phyloP scores from a whole-genome alignment of 2,329 filamentous ascomycete genomes.

The Penicillium paneum region DNA sequence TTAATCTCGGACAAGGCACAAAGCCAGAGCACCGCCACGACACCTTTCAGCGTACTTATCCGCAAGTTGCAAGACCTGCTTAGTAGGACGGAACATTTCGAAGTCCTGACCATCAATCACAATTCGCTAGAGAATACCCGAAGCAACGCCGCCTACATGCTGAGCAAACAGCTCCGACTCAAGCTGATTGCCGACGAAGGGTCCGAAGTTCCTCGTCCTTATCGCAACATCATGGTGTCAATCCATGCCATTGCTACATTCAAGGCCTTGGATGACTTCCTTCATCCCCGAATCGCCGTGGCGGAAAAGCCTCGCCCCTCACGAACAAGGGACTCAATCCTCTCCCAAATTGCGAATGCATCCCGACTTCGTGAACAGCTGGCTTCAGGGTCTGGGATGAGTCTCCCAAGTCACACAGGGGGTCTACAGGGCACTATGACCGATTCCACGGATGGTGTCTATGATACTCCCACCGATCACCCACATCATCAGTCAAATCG shows the following conservation, averaged over 20 bases:
- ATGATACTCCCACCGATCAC: conserved; percentile 42
- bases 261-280: conserved; percentile 92
- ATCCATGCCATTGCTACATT: conserved; percentile 98
- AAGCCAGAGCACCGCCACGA: conserved; percentile 64
- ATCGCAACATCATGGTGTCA: conserved; percentile 94
- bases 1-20: conserved; percentile 60
- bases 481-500: conserved; percentile 60
- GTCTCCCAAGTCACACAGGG: conserved; percentile 14
- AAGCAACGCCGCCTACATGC: conserved; percentile 89
- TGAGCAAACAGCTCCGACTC: conserved; percentile 90
- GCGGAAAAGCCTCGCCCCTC: conserved; percentile 68
- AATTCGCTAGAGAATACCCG: conserved; percentile 86
- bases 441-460: conserved; percentile 42
- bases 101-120: conserved; percentile 92
- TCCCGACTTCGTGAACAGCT: conserved; percentile 57
- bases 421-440: conserved; percentile 30
- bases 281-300: conserved; percentile 81
- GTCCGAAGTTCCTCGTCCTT: conserved; percentile 81
- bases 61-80: conserved; percentile 94
- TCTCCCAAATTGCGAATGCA: conserved; percentile 70
- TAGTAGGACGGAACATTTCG: conserved; percentile 95
- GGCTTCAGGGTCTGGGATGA: conserved; percentile 22
- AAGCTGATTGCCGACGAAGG: conserved; percentile 82
- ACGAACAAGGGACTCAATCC: conserved; percentile 60
- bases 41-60: conserved; percentile 84